These are phyloP conservation scores for Boletus rubescentipes DNA, from an alignment of 768 basidiomycete genomes.

Conservation along the genomic window DNA sequence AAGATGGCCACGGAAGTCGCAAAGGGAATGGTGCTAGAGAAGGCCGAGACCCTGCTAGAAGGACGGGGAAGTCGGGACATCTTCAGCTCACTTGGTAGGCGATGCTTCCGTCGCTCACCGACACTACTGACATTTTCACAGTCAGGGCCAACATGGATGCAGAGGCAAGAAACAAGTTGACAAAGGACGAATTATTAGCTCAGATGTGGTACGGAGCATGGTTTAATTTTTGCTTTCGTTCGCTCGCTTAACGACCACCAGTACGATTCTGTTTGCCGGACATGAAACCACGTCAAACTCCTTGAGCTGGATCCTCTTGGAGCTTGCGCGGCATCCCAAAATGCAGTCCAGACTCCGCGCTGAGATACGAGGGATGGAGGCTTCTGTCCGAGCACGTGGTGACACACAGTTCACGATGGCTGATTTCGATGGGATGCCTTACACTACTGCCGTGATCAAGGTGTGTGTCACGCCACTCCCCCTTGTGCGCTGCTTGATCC, in stretches of 20 bases:
- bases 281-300: slow-evolving; percentile 65
- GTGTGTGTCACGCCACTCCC: slow-evolving; percentile 17
- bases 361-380: slow-evolving; percentile 15
- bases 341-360: slow-evolving; percentile 59
- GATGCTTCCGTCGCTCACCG: not conserved
- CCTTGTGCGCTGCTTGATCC: slow-evolving; percentile 15
- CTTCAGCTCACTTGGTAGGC: slow-evolving; percentile 40
- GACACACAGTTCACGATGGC: slow-evolving; percentile 18
- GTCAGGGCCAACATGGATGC: slow-evolving; percentile 32
- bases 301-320: slow-evolving; percentile 60
- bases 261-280: slow-evolving; percentile 47
- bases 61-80: slow-evolving; percentile 20
- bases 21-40: slow-evolving; percentile 20
- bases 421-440: slow-evolving; percentile 55
- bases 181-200: slow-evolving; percentile 15
- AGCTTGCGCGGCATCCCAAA: slow-evolving; percentile 56
- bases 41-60: slow-evolving; percentile 6
- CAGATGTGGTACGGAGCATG: slow-evolving; percentile 20
- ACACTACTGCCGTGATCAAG: slow-evolving; percentile 39
- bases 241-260: slow-evolving; percentile 11
- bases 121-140: not conserved
- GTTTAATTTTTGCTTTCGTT: not conserved
- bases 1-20: slow-evolving; percentile 7
- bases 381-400: slow-evolving; percentile 7
- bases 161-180: slow-evolving; percentile 25